Evolutionary conservation across 305 asterid species (phyloP).

Genomic region (Withania somnifera): DNA sequence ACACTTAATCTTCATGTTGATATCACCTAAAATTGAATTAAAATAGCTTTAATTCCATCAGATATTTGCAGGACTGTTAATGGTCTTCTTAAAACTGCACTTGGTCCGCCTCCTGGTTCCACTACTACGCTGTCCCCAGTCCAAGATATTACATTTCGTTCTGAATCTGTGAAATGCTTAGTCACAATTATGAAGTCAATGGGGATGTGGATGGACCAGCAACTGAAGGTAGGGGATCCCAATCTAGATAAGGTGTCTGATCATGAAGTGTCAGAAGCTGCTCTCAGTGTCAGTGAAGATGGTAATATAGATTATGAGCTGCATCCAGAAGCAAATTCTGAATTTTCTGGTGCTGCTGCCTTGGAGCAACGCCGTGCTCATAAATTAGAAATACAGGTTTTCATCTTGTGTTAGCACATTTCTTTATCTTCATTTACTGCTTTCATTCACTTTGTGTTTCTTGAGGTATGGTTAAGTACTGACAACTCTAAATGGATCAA

Average conservation of each 20-base stretch:
- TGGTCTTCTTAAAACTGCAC: slow-evolving; percentile 95
- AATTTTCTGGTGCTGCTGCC: slow-evolving; percentile 63
- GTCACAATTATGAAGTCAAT: slow-evolving; percentile 77
- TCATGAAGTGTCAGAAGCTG: slow-evolving; percentile 46
- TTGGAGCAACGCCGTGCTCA: slow-evolving; percentile 96
- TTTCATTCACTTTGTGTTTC: neutral
- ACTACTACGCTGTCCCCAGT: slow-evolving; percentile 71
- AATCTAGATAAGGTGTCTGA: slow-evolving; percentile 38
- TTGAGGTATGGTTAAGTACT: slow-evolving; percentile 1
- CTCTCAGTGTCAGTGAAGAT: slow-evolving; percentile 40
- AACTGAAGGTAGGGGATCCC: slow-evolving; percentile 69
- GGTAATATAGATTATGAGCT: slow-evolving; percentile 61
- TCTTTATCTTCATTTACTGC: neutral
- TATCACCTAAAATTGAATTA: slow-evolving; percentile 20
- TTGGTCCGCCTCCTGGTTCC: slow-evolving; percentile 97
- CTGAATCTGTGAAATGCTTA: slow-evolving; percentile 92
- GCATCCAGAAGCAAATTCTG: slow-evolving; percentile 54
- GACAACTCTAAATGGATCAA: slow-evolving; percentile 21
- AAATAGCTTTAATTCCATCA: slow-evolving; percentile 35
- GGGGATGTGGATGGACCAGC: slow-evolving; percentile 98
- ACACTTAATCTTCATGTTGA: neutral
- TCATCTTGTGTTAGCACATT: neutral
- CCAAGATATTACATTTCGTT: slow-evolving; percentile 89
- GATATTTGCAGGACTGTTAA: slow-evolving; percentile 86
- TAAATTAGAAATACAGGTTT: slow-evolving; percentile 91